Conservation (phyloP, 139 green algal genomes). For the Astrephomene gubernaculifera region DNA sequence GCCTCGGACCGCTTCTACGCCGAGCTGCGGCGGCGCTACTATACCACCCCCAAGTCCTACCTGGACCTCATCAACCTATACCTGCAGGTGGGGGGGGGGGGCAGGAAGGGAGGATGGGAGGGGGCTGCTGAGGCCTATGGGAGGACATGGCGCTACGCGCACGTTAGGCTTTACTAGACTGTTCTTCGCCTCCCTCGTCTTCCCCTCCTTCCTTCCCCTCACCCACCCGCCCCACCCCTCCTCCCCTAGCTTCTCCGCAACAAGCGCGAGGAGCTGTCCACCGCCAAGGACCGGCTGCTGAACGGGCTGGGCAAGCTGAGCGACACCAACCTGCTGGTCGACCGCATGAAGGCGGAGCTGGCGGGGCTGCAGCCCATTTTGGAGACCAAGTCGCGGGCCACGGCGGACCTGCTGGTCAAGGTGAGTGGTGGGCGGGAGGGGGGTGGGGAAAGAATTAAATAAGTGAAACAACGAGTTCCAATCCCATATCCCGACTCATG, state of each 20-base stretch:
- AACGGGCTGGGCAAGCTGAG: slow-evolving; percentile 88
- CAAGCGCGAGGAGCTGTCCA: slow-evolving; percentile 59
- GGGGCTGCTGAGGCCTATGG: no score
- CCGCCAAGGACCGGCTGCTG: slow-evolving; percentile 74
- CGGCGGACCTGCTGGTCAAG: slow-evolving; percentile 75
- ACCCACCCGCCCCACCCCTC: not conserved
- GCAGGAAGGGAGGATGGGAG: not conserved
- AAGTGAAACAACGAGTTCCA: no score
- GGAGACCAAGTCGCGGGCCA: slow-evolving; percentile 77
- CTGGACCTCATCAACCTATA: slow-evolving; percentile 92
- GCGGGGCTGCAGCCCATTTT: slow-evolving; percentile 81
- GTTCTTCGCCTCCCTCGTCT: not conserved
- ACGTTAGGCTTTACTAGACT: no score
- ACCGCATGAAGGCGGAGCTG: slow-evolving; percentile 84
- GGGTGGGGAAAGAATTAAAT: no score
- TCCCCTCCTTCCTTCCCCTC: not conserved
- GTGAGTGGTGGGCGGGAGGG: slow-evolving; percentile 33
- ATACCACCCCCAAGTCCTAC: slow-evolving; percentile 92
- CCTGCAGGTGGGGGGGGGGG: slow-evolving; percentile 44
- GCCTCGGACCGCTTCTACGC: slow-evolving; percentile 70
- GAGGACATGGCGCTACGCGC: no score
- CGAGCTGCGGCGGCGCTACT: slow-evolving; percentile 78
- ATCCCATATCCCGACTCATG: no score
- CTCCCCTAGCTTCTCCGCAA: slow-evolving; percentile 63
- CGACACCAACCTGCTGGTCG: slow-evolving; percentile 84